phyloP scores from a whole-genome alignment of 2,329 filamentous ascomycete genomes.

The Xylaria hypoxylon region DNA sequence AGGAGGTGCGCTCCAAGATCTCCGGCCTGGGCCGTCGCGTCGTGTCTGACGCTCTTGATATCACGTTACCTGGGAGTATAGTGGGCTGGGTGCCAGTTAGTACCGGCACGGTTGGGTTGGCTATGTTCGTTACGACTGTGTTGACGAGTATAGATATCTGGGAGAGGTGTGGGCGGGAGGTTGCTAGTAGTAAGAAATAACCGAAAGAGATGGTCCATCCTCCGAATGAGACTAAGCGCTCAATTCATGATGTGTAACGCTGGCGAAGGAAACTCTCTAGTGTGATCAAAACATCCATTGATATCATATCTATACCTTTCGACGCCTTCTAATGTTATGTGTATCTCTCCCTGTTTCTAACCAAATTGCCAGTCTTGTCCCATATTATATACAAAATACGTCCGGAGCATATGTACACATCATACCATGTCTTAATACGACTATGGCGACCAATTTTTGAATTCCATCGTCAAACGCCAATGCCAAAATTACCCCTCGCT shows the following conservation, averaged over 20 bases:
- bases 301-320: constrained; percentile 11
- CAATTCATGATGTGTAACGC: not conserved
- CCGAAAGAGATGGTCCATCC: not conserved
- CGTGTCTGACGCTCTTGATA: constrained; percentile 69
- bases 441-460: not conserved
- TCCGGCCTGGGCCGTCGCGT: constrained; percentile 59
- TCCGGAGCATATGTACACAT: not conserved
- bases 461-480: not conserved
- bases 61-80: constrained; percentile 69
- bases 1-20: constrained; percentile 49
- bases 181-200: constrained; percentile 31
- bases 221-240: not conserved
- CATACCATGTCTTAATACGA: not conserved
- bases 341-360: not conserved
- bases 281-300: not conserved
- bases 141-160: constrained; percentile 72
- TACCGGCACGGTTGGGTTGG: constrained; percentile 64
- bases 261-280: no score
- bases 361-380: not conserved
- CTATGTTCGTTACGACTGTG: constrained; percentile 71
- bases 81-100: constrained; percentile 70
- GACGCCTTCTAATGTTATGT: constrained; percentile 10
- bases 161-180: constrained; percentile 59
- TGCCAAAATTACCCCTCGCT: not conserved
- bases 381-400: not conserved